phyloP scores from a whole-genome alignment of 345 rosid genomes.

The Excoecaria cochinchinensis region DNA sequence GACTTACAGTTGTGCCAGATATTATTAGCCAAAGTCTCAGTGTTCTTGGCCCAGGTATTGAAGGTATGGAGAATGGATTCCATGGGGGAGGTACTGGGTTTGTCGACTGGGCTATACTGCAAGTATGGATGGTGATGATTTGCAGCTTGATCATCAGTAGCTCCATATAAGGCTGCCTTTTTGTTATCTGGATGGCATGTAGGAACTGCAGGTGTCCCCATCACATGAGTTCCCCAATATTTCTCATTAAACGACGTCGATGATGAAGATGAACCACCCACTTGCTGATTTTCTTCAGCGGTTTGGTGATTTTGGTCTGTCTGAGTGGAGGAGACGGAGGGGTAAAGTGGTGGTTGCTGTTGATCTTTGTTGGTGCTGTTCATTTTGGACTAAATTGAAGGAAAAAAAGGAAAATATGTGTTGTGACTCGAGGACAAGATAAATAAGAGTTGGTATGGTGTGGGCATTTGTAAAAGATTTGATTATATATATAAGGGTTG shows the following conservation, averaged over 20 bases:
- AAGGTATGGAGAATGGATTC: constrained; percentile 47
- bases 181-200: constrained; percentile 56
- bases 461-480: too few species aligned
- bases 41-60: constrained; percentile 51
- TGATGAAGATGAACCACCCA: constrained; percentile 12
- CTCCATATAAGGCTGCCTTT: constrained; percentile 59
- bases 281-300: too few species aligned
- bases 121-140: constrained; percentile 46
- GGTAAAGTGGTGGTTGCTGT: constrained; percentile 11
- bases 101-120: constrained; percentile 39
- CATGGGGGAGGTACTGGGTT: constrained; percentile 40
- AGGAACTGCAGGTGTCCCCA: constrained; percentile 60
- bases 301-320: too few species aligned
- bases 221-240: constrained; percentile 50
- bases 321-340: constrained; percentile 11
- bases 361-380: constrained; percentile 5
- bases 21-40: constrained; percentile 50
- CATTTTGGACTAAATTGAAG: constrained; percentile 11
- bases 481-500: too few species aligned
- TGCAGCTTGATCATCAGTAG: constrained; percentile 20
- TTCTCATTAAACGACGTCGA: constrained; percentile 28
- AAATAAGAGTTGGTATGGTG: too few species aligned
- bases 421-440: too few species aligned
- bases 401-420: background rate
- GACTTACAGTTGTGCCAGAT: constrained; percentile 53